Conservation (phyloP, 148 eudicot genomes). For the Vaccinium vitisidaea region DNA sequence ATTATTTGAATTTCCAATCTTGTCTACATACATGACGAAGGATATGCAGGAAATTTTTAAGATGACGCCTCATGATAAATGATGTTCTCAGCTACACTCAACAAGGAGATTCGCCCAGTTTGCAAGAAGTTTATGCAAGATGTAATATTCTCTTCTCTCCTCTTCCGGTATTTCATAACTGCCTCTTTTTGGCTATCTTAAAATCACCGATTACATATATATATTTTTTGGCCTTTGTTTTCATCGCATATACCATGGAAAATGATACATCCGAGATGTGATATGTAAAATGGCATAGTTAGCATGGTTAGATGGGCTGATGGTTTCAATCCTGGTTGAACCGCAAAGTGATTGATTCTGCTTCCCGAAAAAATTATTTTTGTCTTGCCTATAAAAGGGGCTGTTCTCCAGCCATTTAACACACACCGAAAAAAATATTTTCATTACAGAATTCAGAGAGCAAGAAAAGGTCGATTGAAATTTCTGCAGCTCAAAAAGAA, state of each 20-base stretch:
- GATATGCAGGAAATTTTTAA: conserved; percentile 44
- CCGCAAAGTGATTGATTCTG: neutral
- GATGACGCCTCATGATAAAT: conserved; percentile 46
- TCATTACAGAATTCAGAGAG: too few relatives aligned
- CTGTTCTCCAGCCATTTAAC: too few relatives aligned
- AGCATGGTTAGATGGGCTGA: neutral
- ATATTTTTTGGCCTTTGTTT: neutral
- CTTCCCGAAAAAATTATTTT: too few relatives aligned
- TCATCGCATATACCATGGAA: too few relatives aligned
- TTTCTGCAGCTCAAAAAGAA: too few relatives aligned
- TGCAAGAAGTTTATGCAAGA: conserved; percentile 56
- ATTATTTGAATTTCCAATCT: neutral
- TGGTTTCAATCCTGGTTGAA: neutral
- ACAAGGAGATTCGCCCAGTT: conserved; percentile 47
- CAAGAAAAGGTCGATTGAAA: too few relatives aligned
- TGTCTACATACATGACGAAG: conserved; percentile 35
- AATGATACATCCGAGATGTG: neutral
- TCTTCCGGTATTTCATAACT: neutral
- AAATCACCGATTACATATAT: too few relatives aligned
- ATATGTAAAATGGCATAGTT: neutral
- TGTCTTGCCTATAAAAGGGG: too few relatives aligned
- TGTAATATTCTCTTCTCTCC: conserved; percentile 20
- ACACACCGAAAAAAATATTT: too few relatives aligned
- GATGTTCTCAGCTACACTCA: conserved; percentile 51
- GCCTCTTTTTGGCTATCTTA: neutral